phyloP scores from a whole-genome alignment of 2,329 filamentous ascomycete species.

The Monilinia fructicola region DNA sequence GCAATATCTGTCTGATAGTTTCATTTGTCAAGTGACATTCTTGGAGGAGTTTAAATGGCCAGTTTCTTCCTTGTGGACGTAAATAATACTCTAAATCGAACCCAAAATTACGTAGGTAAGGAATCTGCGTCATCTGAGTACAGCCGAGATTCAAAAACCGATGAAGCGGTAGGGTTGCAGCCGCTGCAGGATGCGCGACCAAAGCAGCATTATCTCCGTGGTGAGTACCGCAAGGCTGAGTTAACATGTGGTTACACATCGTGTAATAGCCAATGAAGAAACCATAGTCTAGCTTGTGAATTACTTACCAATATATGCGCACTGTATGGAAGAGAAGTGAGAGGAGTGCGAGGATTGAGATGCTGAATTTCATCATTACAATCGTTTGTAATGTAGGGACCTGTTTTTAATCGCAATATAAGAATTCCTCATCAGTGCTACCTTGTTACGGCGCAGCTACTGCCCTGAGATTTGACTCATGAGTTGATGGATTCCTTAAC shows the following conservation, averaged over 20 bases:
- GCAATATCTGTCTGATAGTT: background rate
- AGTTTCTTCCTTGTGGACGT: background rate
- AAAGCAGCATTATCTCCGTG: background rate
- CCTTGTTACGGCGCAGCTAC: constrained; percentile 15
- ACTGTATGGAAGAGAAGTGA: background rate
- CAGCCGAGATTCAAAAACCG: background rate
- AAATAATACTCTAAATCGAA: background rate
- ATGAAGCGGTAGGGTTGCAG: constrained; percentile 5
- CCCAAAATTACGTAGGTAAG: background rate
- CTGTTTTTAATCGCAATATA: background rate
- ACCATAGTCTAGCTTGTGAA: background rate
- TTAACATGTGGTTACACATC: background rate
- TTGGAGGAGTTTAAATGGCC: background rate
- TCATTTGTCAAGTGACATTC: background rate
- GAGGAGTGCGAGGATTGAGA: constrained; percentile 10
- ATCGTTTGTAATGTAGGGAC: background rate
- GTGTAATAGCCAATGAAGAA: background rate
- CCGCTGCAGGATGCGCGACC: background rate
- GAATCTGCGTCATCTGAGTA: background rate
- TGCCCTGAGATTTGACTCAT: background rate
- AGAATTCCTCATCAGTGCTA: background rate
- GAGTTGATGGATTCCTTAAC: background rate
- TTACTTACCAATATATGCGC: background rate
- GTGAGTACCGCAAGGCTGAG: background rate
- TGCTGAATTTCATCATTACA: constrained; percentile 15